Evolutionary conservation across 148 eudicot species (phyloP).

Genomic region (Mesembryanthemum crystallinum): DNA sequence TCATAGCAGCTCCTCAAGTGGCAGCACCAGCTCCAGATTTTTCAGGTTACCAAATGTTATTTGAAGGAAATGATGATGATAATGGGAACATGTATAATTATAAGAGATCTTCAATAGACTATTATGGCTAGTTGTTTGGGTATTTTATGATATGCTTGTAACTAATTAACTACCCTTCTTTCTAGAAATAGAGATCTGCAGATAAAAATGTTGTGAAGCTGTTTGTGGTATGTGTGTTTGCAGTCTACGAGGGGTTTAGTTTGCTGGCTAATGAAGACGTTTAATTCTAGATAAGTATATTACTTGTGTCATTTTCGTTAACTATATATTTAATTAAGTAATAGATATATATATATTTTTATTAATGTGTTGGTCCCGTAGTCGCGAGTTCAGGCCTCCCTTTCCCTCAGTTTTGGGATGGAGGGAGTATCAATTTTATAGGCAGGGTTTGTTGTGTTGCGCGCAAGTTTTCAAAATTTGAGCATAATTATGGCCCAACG

Average conservation of each 20-base stretch:
- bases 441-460: too few relatives aligned
- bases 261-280: too few relatives aligned
- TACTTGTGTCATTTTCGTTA: too few relatives aligned
- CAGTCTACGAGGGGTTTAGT: too few relatives aligned
- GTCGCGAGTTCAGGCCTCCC: too few relatives aligned
- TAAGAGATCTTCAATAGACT: neutral
- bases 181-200: neutral
- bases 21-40: neutral
- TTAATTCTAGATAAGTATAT: too few relatives aligned
- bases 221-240: too few relatives aligned
- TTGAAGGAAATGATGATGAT: neutral
- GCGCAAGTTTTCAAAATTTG: too few relatives aligned
- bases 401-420: too few relatives aligned
- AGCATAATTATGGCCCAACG: too few relatives aligned
- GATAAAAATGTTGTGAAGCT: neutral
- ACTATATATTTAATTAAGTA: too few relatives aligned
- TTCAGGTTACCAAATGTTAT: neutral
- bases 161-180: neutral
- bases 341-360: neutral
- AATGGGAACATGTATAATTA: slow-evolving; percentile 4
- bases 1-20: neutral
- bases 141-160: too few relatives aligned
- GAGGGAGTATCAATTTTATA: slow-evolving; percentile 99
- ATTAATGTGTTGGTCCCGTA: slow-evolving; percentile 43
- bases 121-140: neutral